Base-by-base conservation (phyloP, 2,329 filamentous ascomycete genomes). In the Aspergillus costaricaensis region DNA sequence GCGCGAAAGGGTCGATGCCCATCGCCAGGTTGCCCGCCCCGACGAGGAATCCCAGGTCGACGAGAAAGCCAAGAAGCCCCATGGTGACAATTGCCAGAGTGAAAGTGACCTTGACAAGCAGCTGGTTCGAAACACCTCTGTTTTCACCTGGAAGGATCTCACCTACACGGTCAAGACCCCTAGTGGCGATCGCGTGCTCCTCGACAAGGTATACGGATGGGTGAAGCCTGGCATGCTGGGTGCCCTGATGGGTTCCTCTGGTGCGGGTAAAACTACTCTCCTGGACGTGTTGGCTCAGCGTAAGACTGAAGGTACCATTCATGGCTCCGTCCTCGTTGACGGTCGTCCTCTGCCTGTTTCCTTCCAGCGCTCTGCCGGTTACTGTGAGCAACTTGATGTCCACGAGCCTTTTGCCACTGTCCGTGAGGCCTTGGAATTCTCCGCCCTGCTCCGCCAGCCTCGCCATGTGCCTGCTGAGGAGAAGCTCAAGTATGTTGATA, bases 141-240 rank as follows among this genome's bases (percentile, higher is more conserved):
- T 90, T 0, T 91, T 91, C 67, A 92, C 89, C 1, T 92, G 89
- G 88, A 88, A 88, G 70, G 83, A 91, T 60, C 82, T 92, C 19
- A 83, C 79, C 1, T 92, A 91, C 69, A 89, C 85, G 0, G 89
- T 92, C 61, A 83, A 86, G 65, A 87, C 84, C 0, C 80, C 83
- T 0, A 73, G 76, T 0, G 85, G 85, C 3, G 74, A 77, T 55
- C 82, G 83, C 10, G 77, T 85, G 66, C 79, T 91, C 1, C 78
- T 91, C 27, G 86, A 90, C 68, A 82, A 88, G 14, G 85, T 93
- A 49, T 86, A 83, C 60, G 91, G 91, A 0, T 93, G 91, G 71
- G 90, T 88, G 2, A 92, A 91, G 69, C 91, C 91, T 0, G 91
- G 91, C 8, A 81, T 89, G 62, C 85, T 95, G 79, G 85, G 91